Percentiles rank a stretch among this genome's conserved stretches.
These are phyloP conservation scores for Paraphaeosphaeria sporulosa DNA, from an alignment of 2,329 filamentous ascomycete species.

Conservation along the genomic window DNA sequence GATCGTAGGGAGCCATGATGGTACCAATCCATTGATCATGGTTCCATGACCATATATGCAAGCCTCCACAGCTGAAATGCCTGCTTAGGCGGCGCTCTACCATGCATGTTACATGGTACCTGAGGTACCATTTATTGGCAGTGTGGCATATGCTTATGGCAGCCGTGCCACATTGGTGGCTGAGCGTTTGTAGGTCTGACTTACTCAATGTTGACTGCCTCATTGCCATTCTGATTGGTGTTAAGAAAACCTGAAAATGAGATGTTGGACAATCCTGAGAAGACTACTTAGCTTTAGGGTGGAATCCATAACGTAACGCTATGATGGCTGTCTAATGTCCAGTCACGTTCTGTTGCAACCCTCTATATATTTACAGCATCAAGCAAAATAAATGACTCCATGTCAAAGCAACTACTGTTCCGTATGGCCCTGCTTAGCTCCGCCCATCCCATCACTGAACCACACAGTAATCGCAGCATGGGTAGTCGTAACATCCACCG, in stretches of 20 bases:
- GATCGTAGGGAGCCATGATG: slow-evolving; percentile 4
- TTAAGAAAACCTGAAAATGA: neutral
- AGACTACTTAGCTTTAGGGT: neutral
- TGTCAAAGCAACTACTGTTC: no score
- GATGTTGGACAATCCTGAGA: neutral
- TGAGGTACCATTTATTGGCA: neutral
- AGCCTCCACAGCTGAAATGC: neutral
- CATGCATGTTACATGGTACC: neutral
- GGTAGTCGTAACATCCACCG: neutral
- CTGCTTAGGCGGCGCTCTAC: neutral
- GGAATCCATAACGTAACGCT: no score
- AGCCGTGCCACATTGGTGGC: neutral
- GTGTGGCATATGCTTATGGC: neutral
- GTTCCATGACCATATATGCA: no score
- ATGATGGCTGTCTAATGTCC: no score
- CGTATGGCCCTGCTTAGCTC: neutral
- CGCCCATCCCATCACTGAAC: neutral
- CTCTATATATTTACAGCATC: no score
- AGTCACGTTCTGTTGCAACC: no score
- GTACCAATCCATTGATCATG: neutral
- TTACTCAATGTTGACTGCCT: neutral
- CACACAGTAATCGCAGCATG: slow-evolving; percentile 1
- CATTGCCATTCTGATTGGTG: neutral
- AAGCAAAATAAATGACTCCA: no score
- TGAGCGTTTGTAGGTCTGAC: neutral